phyloP scores from a whole-genome alignment of 2,329 filamentous ascomycete genomes.

The Penicillium paneum region DNA sequence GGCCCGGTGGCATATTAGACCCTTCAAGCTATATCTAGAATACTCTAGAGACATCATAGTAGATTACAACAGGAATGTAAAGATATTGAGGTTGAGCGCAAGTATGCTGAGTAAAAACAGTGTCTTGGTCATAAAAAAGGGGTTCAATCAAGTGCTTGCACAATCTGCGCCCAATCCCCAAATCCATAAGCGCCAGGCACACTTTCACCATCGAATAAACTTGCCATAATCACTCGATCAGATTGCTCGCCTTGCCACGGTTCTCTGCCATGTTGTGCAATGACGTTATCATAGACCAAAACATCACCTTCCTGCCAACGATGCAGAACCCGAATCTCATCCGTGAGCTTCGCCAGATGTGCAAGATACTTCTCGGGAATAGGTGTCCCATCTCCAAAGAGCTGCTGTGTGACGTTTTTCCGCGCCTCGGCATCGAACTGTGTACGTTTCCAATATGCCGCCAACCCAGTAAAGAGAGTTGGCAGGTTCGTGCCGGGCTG shows the following conservation, averaged over 20 bases:
- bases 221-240: slow-evolving; percentile 49
- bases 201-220: slow-evolving; percentile 46
- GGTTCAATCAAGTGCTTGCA: slow-evolving; percentile 41
- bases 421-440: slow-evolving; percentile 23
- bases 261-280: slow-evolving; percentile 50
- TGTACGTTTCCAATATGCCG: slow-evolving; percentile 45
- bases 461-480: slow-evolving; percentile 48
- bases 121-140: too few relatives aligned
- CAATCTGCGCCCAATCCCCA: slow-evolving; percentile 48
- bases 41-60: too few relatives aligned
- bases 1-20: too few relatives aligned
- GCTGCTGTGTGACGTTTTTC: slow-evolving; percentile 39
- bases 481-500: slow-evolving; percentile 47
- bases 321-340: slow-evolving; percentile 51
- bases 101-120: too few relatives aligned
- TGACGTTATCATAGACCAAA: slow-evolving; percentile 49
- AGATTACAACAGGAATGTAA: too few relatives aligned
- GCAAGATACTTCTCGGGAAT: slow-evolving; percentile 49
- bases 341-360: slow-evolving; percentile 45
- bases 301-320: slow-evolving; percentile 50
- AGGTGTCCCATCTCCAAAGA: slow-evolving; percentile 47
- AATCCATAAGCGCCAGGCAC: slow-evolving; percentile 46
- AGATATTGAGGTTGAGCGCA: too few relatives aligned
- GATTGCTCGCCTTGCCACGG: slow-evolving; percentile 49
- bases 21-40: too few relatives aligned